A percentile compares a stretch with the other conserved stretches of the same genome.
Evolutionary conservation across 495 filamentous ascomycete genomes (phyloP).

Genomic region (Talaromyces stipitatus): DNA sequence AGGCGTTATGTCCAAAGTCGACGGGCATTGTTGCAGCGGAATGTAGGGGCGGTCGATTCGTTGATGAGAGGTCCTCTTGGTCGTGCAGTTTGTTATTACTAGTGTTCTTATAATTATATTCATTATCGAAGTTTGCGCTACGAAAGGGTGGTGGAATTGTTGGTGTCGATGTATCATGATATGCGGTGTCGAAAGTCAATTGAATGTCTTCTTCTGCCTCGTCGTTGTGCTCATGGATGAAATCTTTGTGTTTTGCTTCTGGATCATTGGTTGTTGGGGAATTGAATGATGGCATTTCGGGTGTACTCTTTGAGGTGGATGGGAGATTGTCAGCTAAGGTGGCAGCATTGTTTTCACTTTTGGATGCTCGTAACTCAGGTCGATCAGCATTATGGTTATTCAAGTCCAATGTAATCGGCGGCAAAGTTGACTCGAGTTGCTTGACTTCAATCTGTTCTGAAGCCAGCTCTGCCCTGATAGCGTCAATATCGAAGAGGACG

Average conservation of each 20-base stretch:
- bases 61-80: conserved; percentile 5
- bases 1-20: conserved; percentile 55
- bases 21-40: conserved; percentile 33
- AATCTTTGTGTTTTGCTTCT: background rate
- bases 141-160: conserved; percentile 15
- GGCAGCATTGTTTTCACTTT: conserved; percentile 22
- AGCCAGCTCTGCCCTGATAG: conserved; percentile 79
- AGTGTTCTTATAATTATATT: background rate
- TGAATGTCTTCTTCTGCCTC: conserved; percentile 46
- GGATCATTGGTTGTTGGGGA: background rate
- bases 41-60: conserved; percentile 30
- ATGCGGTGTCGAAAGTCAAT: conserved; percentile 69
- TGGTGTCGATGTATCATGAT: conserved; percentile 27
- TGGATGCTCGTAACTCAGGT: conserved; percentile 39
- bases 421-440: conserved; percentile 80
- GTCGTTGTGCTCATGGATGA: background rate
- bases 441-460: conserved; percentile 67
- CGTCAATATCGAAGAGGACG: conserved; percentile 93
- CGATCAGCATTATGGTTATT: conserved; percentile 19
- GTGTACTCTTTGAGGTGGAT: background rate
- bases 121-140: conserved; percentile 2
- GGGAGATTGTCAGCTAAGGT: background rate
- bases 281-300: background rate
- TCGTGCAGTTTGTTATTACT: background rate
- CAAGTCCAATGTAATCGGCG: conserved; percentile 76